Conservation (phyloP, 1,284 basidiomycete genomes). For the Paramarasmius palmivorus region DNA sequence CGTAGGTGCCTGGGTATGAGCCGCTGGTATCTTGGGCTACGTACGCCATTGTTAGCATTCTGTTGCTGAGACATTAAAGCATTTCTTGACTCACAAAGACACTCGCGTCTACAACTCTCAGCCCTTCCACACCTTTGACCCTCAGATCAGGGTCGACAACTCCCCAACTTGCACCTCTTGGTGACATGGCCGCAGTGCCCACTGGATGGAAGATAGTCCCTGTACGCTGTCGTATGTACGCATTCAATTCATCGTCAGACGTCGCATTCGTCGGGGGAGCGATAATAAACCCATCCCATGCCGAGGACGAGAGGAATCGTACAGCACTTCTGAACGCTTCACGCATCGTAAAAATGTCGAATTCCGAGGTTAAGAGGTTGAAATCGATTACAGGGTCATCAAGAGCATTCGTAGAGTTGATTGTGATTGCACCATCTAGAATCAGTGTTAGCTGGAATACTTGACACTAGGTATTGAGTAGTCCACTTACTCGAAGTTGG, state of each 20-base stretch:
- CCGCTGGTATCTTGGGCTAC: slow-evolving; percentile 12
- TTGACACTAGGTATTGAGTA: not conserved
- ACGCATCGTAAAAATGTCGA: slow-evolving; percentile 19
- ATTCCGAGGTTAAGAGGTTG: slow-evolving; percentile 17
- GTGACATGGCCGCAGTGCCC: slow-evolving; percentile 25
- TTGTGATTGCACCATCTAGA: slow-evolving; percentile 18
- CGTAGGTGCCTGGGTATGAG: slow-evolving; percentile 10
- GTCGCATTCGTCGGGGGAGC: slow-evolving; percentile 11
- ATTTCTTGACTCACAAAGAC: slow-evolving; percentile 19
- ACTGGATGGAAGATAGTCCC: slow-evolving; percentile 24
- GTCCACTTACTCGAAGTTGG: slow-evolving; percentile 33
- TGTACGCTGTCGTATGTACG: slow-evolving; percentile 18
- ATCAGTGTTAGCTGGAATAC: not conserved
- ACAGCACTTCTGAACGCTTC: slow-evolving; percentile 20
- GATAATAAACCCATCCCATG: slow-evolving; percentile 20
- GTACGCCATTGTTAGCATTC: not conserved
- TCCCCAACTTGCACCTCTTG: slow-evolving; percentile 17
- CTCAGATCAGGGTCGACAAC: slow-evolving; percentile 26
- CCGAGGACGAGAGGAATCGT: slow-evolving; percentile 18
- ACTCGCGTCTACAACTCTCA: slow-evolving; percentile 28
- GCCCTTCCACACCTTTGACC: slow-evolving; percentile 24
- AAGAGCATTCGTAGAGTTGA: slow-evolving; percentile 21
- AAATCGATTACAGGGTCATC: slow-evolving; percentile 20
- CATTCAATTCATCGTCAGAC: slow-evolving; percentile 21
- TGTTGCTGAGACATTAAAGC: not conserved